Base-by-base conservation (phyloP, 257 asterid genomes). In the Solanum dulcamara region DNA sequence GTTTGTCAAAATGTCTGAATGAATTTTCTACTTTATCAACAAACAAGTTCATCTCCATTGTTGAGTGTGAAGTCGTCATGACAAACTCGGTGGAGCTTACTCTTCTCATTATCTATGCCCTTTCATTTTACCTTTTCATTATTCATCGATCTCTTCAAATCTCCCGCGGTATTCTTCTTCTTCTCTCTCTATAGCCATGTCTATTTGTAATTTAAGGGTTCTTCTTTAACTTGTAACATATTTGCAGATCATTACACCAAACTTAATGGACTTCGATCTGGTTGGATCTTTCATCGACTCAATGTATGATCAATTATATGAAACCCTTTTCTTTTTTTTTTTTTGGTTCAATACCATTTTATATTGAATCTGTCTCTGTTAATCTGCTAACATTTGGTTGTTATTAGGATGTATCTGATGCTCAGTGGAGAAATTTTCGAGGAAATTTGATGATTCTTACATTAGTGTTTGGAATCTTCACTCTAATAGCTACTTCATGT, bases 351-450 rank as follows among this genome's bases (percentile, higher is more conserved):
- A 22, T 24, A 4, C 30, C 18, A 2, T 20, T 60, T 24, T 24
- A 24, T 59, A 18, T 32, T 77, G 62, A 28, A 48, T 10, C 50
- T 37, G 30, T 68, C 17, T 35, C 74, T 71, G 75, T 44, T 66
- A 40, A 26, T 67, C 44, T 44, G 57, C 64, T 86, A 70, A 37
- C 10, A 20, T 70, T 37, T 70, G 80, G 28, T 80, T 64, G 33
- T 84, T 74, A 35, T 70, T 89, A 96, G 99, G 99, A 96, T 88
- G 90, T 83, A 37, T 94, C 99, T 74, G 99, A 96, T 89, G 93
- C 95, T 42, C 98, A 96, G 81, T 96, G 99, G 99, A 95, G 99
- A 88, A 95, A 92, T 87, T 92, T 95, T 91, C 92, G 97, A 85
- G 97, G 93, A 71, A 96, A 96, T 89, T 89, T 96, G 89, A 91